Evolutionary conservation across 257 asterid species (phyloP).

Genomic region (Solanum tarapatanum): DNA sequence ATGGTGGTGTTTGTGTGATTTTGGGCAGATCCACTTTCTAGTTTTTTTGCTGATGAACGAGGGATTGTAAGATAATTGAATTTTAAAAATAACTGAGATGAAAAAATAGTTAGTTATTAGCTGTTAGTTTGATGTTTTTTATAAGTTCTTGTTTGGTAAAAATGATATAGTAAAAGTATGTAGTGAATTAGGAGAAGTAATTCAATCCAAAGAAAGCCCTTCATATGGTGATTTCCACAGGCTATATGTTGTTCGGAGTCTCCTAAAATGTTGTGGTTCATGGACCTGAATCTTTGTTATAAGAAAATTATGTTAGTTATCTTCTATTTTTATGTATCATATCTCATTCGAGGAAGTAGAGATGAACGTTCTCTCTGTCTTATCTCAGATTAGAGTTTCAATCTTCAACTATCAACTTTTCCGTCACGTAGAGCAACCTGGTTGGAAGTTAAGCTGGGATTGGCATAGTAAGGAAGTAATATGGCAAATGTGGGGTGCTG

Average conservation of each 20-base stretch:
- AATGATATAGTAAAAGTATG: background rate
- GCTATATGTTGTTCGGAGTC: background rate
- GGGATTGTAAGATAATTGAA: background rate
- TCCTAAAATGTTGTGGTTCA: background rate
- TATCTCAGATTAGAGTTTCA: slow-evolving; percentile 33
- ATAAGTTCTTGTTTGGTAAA: background rate
- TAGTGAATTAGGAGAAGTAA: background rate
- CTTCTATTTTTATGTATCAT: background rate
- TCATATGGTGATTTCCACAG: background rate
- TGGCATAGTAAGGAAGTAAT: slow-evolving; percentile 60
- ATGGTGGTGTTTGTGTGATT: background rate
- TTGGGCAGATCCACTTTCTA: background rate
- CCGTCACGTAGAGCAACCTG: slow-evolving; percentile 60
- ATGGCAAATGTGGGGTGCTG: slow-evolving; percentile 60
- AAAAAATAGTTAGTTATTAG: background rate
- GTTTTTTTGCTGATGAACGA: background rate
- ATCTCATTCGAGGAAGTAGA: background rate
- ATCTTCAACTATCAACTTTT: slow-evolving; percentile 58
- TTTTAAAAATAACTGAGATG: background rate
- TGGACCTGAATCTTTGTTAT: background rate
- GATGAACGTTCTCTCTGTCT: background rate
- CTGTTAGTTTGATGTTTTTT: background rate
- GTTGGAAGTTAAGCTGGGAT: slow-evolving; percentile 66
- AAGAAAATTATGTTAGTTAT: background rate
- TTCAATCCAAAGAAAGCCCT: background rate